Percentiles rank a stretch among this genome's conserved stretches.
These are phyloP conservation scores for Trichoderma sp. DNA, from an alignment of 2,329 filamentous ascomycete species.

Conservation along the genomic window DNA sequence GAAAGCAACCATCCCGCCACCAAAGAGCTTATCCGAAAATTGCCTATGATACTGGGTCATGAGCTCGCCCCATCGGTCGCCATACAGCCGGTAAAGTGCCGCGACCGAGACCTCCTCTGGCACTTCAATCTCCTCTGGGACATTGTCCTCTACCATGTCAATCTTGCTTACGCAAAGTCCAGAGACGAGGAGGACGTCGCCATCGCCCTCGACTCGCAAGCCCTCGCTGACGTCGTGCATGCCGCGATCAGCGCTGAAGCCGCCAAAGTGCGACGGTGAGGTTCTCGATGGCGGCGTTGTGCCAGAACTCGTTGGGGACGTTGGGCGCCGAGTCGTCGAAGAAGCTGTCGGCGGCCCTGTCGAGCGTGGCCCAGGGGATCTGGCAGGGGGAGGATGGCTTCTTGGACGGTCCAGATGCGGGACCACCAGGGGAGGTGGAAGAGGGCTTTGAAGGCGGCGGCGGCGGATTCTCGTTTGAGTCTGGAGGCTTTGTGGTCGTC, in stretches of 20 bases:
- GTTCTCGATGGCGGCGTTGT: not conserved
- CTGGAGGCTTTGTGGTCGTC: not conserved
- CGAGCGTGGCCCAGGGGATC: not conserved
- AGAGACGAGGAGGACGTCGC: not conserved
- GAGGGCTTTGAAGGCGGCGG: not conserved
- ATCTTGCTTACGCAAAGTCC: not conserved
- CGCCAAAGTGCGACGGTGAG: not conserved
- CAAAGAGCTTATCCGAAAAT: not conserved
- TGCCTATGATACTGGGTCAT: not conserved
- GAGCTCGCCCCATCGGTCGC: conserved; percentile 4
- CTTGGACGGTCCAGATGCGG: conserved; percentile 20
- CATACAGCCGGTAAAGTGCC: not conserved
- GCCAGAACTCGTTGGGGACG: not conserved
- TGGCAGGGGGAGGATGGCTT: conserved; percentile 13
- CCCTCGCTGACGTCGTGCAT: conserved; percentile 3
- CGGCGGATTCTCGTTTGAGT: not conserved
- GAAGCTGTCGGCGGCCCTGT: conserved; percentile 3
- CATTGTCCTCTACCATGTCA: not conserved
- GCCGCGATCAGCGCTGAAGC: conserved; percentile 5
- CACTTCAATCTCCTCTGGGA: not conserved
- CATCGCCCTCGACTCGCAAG: conserved; percentile 1
- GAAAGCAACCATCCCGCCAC: conserved; percentile 2
- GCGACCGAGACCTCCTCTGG: not conserved
- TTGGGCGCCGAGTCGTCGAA: not conserved
- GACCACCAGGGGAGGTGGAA: conserved; percentile 4